phyloP scores from a whole-genome alignment of 176 grass and related monocot species.

The Dactylis glomerata region DNA sequence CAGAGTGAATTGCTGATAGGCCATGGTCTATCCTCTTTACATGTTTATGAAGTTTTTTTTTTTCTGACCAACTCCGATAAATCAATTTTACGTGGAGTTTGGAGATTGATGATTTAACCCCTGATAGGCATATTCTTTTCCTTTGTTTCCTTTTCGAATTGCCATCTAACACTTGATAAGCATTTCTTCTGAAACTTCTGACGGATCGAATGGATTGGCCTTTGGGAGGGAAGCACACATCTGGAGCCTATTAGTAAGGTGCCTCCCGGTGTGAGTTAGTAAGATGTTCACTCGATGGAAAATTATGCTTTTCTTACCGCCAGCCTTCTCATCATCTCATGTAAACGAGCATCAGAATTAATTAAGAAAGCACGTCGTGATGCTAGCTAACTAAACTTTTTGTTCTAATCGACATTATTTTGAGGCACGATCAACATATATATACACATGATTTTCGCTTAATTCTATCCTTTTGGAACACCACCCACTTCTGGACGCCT shows the following conservation, averaged over 20 bases:
- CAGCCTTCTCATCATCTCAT: not conserved
- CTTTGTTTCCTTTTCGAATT: not conserved
- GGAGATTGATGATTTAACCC: not conserved
- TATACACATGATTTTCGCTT: not conserved
- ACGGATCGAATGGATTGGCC: not conserved
- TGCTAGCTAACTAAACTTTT: not conserved
- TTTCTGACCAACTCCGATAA: not conserved
- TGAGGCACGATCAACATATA: not conserved
- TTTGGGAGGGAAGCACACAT: not conserved
- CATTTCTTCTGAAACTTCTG: not conserved
- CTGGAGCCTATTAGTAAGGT: not conserved
- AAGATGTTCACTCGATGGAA: not conserved
- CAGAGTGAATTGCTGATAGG: not conserved
- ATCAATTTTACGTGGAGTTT: not conserved
- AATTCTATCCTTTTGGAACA: not conserved
- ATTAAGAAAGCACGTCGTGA: not conserved
- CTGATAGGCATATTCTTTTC: not conserved
- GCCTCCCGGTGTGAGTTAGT: not conserved
- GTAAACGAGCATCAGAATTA: not conserved
- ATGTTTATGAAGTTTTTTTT: not conserved
- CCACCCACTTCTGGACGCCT: not conserved
- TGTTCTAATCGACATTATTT: not conserved
- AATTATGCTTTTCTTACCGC: not conserved
- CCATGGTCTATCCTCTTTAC: no score
- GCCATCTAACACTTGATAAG: not conserved